A percentile compares a stretch with the other conserved stretches of the same genome.
Conservation (phyloP, 345 rosid species). For the Ceriops zippeliana region DNA sequence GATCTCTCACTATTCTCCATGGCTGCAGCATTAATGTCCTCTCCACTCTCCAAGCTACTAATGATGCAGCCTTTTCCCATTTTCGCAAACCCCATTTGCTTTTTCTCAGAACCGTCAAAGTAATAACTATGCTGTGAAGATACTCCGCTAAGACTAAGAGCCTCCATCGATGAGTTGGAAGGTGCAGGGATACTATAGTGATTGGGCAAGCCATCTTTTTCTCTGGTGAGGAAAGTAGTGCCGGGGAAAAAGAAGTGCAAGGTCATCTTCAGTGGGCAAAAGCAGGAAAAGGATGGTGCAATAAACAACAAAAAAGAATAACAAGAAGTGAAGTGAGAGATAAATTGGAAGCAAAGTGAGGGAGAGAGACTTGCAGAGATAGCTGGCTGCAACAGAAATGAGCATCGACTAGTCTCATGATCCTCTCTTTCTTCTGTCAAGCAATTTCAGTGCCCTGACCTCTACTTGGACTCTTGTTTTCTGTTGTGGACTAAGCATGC, state of each 20-base stretch:
- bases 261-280: slow-evolving; percentile 24
- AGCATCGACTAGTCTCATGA: slow-evolving; percentile 17
- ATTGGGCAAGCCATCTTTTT: slow-evolving; percentile 16
- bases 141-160: slow-evolving; percentile 4
- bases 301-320: slow-evolving; percentile 9
- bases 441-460: slow-evolving; percentile 28
- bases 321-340: neutral
- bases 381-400: slow-evolving; percentile 27
- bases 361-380: neutral
- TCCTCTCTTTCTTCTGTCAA: slow-evolving; percentile 1
- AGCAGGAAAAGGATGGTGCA: slow-evolving; percentile 23
- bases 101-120: slow-evolving; percentile 2
- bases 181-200: slow-evolving; percentile 1
- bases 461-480: slow-evolving; percentile 30
- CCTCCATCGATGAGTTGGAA: slow-evolving; percentile 25
- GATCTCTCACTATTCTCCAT: slow-evolving; percentile 2
- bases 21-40: slow-evolving; percentile 16
- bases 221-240: slow-evolving; percentile 16
- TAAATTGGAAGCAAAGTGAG: neutral
- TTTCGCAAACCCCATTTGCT: slow-evolving; percentile 22
- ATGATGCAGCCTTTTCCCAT: slow-evolving; percentile 17
- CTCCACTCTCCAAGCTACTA: slow-evolving; percentile 24
- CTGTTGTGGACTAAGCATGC: neutral
- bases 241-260: slow-evolving; percentile 31
- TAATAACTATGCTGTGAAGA: slow-evolving; percentile 3